Conservation (phyloP, 176 grass and related monocot genomes). For the sorghum (Sorghum bicolor) region Sorghum_bicolor_NCBIv3 NC_012873.2:5551001-5551500, state of each 20-base stretch:
- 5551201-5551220: slow-evolving; percentile 20
- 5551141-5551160: slow-evolving; percentile 30
- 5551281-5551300: neutral
- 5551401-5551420: neutral
- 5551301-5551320: neutral
- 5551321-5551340: neutral
- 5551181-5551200: slow-evolving; percentile 38
- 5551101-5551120: slow-evolving; percentile 44
- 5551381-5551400: neutral
- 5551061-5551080: slow-evolving; percentile 45
- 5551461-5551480: no score
- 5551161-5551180: slow-evolving; percentile 4
- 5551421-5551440: neutral
- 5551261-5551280: slow-evolving; percentile 22
- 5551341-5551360: neutral
- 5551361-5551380: neutral
- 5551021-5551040: slow-evolving; percentile 9
- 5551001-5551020: neutral
- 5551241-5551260: slow-evolving; percentile 19
- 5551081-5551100: slow-evolving; percentile 51
- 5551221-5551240: slow-evolving; percentile 37
- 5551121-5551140: slow-evolving; percentile 4
- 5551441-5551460: neutral
- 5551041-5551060: neutral
- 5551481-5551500: neutral